A percentile compares a stretch with the other conserved stretches of the same genome.
phyloP scores from a whole-genome alignment of 2,329 filamentous ascomycete genomes.

The Colletotrichum melonis region DNA sequence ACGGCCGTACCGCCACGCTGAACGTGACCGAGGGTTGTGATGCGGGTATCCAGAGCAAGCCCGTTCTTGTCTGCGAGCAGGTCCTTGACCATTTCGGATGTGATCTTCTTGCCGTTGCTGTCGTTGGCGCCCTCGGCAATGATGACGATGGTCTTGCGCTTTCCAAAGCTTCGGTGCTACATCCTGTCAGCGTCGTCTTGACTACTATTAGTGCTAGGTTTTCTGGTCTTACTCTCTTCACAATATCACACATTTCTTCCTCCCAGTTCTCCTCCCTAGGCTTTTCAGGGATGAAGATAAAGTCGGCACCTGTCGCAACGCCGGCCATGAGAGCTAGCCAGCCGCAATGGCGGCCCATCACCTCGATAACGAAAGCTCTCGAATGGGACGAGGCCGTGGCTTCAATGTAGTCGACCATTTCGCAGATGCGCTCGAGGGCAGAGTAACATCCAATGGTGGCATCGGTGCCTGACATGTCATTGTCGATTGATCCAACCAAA shows the following conservation, averaged over 20 bases:
- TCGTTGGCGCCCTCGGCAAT: slow-evolving; percentile 96
- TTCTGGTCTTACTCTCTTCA: slow-evolving; percentile 69
- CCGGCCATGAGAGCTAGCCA: slow-evolving; percentile 98
- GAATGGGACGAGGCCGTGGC: slow-evolving; percentile 95
- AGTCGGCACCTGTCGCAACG: slow-evolving; percentile 94
- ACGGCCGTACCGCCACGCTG: slow-evolving; percentile 93
- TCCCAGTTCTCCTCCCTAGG: slow-evolving; percentile 90
- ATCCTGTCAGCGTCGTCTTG: slow-evolving; percentile 12
- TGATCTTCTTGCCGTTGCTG: slow-evolving; percentile 84
- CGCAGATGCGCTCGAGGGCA: slow-evolving; percentile 90
- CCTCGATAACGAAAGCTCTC: slow-evolving; percentile 95
- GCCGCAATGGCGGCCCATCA: slow-evolving; percentile 98
- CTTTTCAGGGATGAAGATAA: slow-evolving; percentile 96
- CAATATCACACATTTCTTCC: slow-evolving; percentile 84
- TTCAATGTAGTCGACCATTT: slow-evolving; percentile 96
- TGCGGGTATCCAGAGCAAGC: slow-evolving; percentile 88
- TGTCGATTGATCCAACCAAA: slow-evolving; percentile 96
- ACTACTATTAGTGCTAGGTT: neutral
- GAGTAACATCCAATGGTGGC: slow-evolving; percentile 98
- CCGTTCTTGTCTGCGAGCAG: slow-evolving; percentile 83
- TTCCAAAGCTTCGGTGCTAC: slow-evolving; percentile 87
- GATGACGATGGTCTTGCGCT: slow-evolving; percentile 98
- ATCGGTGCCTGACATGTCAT: slow-evolving; percentile 96
- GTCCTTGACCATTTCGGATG: slow-evolving; percentile 83
- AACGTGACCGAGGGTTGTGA: slow-evolving; percentile 97